These are phyloP conservation scores for Hymenoscyphus albidus DNA, from an alignment of 2,329 filamentous ascomycete species.

Conservation along the genomic window DNA sequence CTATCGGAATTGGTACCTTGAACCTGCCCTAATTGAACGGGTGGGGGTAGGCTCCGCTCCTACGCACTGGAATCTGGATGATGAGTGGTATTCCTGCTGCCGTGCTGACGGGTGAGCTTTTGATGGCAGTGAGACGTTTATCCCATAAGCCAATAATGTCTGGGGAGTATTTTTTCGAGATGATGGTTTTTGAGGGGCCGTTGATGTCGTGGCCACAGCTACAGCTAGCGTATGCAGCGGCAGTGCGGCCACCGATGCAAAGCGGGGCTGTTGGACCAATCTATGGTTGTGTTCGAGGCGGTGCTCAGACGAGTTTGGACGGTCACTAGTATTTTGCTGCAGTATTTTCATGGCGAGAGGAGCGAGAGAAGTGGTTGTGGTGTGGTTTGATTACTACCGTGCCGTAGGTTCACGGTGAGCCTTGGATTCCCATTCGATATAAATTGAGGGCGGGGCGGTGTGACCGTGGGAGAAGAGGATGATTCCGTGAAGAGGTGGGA, in stretches of 20 bases:
- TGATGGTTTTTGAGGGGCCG: constrained; percentile 6
- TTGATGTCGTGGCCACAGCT: constrained; percentile 6
- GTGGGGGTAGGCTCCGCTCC: not conserved
- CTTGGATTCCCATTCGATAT: not conserved
- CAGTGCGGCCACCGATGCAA: constrained; percentile 14
- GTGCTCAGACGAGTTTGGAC: not conserved
- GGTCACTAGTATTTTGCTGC: not conserved
- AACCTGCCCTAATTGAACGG: not conserved
- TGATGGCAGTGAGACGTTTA: constrained; percentile 13
- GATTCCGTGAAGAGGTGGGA: not conserved
- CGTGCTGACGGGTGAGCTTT: constrained; percentile 10
- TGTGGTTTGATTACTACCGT: not conserved
- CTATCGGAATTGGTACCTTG: constrained; percentile 19
- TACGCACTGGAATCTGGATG: not conserved
- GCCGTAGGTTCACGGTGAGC: not conserved
- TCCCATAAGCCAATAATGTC: constrained; percentile 8
- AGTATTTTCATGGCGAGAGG: not conserved
- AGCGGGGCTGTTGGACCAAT: constrained; percentile 13
- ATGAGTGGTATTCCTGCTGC: constrained; percentile 6
- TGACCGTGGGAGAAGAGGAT: not conserved
- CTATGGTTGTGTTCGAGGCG: constrained; percentile 16
- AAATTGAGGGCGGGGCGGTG: constrained; percentile 1
- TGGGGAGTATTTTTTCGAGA: not conserved
- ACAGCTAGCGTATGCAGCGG: constrained; percentile 11
- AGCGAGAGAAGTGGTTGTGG: not conserved